Evolutionary conservation across 164 flowering plant species (phyloP).

Genomic region (Dillenia turbinata): DNA sequence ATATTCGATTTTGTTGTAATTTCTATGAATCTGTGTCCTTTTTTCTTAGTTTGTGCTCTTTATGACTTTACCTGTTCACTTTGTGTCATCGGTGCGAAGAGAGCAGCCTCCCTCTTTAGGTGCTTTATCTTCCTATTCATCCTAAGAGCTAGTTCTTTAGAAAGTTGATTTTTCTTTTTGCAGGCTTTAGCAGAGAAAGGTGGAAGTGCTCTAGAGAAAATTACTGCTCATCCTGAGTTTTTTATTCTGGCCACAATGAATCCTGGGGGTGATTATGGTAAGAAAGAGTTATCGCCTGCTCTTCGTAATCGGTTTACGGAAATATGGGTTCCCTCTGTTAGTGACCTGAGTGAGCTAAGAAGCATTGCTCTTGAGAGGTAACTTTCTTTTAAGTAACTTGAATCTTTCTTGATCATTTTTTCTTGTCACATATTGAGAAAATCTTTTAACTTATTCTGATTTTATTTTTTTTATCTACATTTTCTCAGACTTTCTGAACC

Average conservation of each 20-base stretch:
- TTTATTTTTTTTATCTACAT: background rate
- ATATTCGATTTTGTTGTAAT: no score
- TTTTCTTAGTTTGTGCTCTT: background rate
- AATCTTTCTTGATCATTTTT: background rate
- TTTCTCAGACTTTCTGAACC: slow-evolving; percentile 44
- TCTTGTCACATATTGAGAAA: background rate
- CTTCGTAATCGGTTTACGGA: slow-evolving; percentile 96
- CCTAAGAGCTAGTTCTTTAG: background rate
- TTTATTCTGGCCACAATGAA: slow-evolving; percentile 97
- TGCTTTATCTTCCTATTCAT: no score
- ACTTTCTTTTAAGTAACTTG: background rate
- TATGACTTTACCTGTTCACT: no score
- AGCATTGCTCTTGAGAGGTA: slow-evolving; percentile 68
- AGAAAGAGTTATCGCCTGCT: slow-evolving; percentile 96
- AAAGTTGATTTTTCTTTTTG: slow-evolving; percentile 11
- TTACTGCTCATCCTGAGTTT: slow-evolving; percentile 66
- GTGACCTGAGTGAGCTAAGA: slow-evolving; percentile 60
- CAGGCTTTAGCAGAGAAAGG: slow-evolving; percentile 98
- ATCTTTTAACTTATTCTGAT: background rate
- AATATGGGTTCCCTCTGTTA: slow-evolving; percentile 91
- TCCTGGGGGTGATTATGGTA: slow-evolving; percentile 99
- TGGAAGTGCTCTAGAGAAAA: slow-evolving; percentile 58
- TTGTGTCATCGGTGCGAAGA: no score
- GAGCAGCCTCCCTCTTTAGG: no score
- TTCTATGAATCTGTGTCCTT: background rate